phyloP scores from a whole-genome alignment of 2,329 filamentous ascomycete genomes.

The Teratosphaeriaceae sp. region DNA sequence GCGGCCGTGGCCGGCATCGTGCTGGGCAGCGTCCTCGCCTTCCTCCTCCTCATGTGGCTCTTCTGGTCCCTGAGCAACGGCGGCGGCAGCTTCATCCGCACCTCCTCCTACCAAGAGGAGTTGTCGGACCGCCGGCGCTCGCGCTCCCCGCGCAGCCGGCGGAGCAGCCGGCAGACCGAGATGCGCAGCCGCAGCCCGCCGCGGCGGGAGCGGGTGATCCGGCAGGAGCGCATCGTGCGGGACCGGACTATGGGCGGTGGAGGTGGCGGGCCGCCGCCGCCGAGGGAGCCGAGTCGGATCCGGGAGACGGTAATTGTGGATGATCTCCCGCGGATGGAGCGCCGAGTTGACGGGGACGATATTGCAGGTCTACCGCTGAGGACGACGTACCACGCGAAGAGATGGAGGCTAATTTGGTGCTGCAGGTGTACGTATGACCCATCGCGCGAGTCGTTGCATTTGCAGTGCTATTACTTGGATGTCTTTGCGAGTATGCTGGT shows the following conservation, averaged over 20 bases:
- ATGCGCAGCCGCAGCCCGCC: conserved; percentile 24
- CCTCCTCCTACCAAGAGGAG: conserved; percentile 24
- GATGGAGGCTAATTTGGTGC: background rate
- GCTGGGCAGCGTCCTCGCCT: conserved; percentile 47
- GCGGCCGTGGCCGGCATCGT: conserved; percentile 56
- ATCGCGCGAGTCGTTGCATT: background rate
- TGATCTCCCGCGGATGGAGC: conserved; percentile 28
- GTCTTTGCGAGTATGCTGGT: background rate
- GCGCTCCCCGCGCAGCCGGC: conserved; percentile 19
- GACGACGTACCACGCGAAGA: conserved; percentile 17
- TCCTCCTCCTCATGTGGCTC: conserved; percentile 48
- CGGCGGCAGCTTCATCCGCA: conserved; percentile 21
- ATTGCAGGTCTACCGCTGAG: conserved; percentile 32
- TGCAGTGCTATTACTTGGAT: background rate
- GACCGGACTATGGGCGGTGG: no score
- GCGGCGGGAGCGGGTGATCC: conserved; percentile 25
- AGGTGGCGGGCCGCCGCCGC: conserved; percentile 13
- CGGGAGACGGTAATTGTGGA: conserved; percentile 38
- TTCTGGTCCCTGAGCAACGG: conserved; percentile 36
- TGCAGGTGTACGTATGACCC: conserved; percentile 1
- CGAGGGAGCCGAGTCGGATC: conserved; percentile 22
- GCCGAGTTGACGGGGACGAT: conserved; percentile 44
- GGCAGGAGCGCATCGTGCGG: conserved; percentile 29
- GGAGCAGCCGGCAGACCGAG: conserved; percentile 18
- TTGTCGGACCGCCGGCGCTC: conserved; percentile 25